Conservation (phyloP, 2,329 filamentous ascomycete genomes). For the Byssoonygena ceratinophila region DNA sequence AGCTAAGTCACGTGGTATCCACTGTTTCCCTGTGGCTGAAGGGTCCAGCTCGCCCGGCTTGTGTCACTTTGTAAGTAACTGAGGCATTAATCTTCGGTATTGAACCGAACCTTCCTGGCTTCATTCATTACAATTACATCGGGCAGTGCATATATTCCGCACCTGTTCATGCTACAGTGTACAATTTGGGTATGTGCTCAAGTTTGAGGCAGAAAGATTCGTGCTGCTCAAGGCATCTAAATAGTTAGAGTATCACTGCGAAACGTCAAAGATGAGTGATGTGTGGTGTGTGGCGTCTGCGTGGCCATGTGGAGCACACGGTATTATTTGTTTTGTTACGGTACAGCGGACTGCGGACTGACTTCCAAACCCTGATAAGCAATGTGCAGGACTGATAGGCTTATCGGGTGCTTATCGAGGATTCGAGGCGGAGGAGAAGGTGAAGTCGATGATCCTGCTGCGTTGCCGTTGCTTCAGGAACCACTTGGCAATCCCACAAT, state of each 20-base stretch:
- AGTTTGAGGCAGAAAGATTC: neutral
- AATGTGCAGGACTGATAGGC: conserved; percentile 4
- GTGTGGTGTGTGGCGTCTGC: no score
- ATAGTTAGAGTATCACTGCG: neutral
- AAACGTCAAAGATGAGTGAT: no score
- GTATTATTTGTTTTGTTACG: neutral
- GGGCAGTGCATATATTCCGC: neutral
- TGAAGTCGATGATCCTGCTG: neutral
- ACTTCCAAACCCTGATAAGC: conserved; percentile 11
- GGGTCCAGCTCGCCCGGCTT: neutral
- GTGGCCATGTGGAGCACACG: neutral
- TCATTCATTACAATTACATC: no score
- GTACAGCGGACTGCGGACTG: neutral
- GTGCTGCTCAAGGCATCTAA: neutral
- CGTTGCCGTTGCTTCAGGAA: neutral
- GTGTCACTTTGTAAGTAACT: neutral
- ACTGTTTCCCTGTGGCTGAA: conserved; percentile 1
- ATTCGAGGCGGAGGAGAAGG: neutral
- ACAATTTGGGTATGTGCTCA: neutral
- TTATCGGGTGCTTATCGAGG: conserved; percentile 9
- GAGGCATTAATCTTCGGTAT: conserved; percentile 8
- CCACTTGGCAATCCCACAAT: neutral
- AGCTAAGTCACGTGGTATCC: neutral
- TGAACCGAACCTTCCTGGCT: no score
- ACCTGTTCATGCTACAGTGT: neutral